Evolutionary conservation across 148 eudicot species (phyloP).

Genomic region (Cornus kousa): DNA sequence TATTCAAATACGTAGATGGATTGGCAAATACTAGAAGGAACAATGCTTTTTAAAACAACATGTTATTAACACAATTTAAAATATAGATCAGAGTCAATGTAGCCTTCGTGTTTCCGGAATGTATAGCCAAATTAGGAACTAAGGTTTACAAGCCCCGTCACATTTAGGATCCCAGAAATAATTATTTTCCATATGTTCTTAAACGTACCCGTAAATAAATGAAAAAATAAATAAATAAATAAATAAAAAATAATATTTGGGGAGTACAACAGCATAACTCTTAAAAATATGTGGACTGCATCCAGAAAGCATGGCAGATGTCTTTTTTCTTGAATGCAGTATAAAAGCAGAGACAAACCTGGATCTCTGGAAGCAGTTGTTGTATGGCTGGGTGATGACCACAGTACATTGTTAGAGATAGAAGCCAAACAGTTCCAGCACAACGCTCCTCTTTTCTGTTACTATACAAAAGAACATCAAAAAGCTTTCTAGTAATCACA

Average conservation of each 20-base stretch:
- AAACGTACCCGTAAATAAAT: background rate
- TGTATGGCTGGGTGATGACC: slow-evolving; percentile 78
- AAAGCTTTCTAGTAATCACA: slow-evolving; percentile 73
- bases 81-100: background rate
- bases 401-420: slow-evolving; percentile 87
- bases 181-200: background rate
- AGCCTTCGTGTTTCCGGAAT: no score
- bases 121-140: no score
- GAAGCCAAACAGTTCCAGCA: slow-evolving; percentile 93
- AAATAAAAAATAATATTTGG: no score
- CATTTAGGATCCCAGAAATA: background rate
- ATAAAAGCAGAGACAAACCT: slow-evolving; percentile 44
- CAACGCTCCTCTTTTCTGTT: slow-evolving; percentile 93
- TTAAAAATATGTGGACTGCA: background rate
- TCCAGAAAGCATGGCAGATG: background rate
- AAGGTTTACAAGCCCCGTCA: background rate
- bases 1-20: background rate
- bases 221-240: no score
- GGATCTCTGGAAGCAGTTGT: slow-evolving; percentile 89
- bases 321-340: background rate
- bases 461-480: slow-evolving; percentile 82
- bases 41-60: background rate
- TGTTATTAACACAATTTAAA: background rate
- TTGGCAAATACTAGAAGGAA: background rate
- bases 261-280: no score